phyloP scores from a whole-genome alignment of 495 filamentous ascomycete species.

The Penicillium canariense region DNA sequence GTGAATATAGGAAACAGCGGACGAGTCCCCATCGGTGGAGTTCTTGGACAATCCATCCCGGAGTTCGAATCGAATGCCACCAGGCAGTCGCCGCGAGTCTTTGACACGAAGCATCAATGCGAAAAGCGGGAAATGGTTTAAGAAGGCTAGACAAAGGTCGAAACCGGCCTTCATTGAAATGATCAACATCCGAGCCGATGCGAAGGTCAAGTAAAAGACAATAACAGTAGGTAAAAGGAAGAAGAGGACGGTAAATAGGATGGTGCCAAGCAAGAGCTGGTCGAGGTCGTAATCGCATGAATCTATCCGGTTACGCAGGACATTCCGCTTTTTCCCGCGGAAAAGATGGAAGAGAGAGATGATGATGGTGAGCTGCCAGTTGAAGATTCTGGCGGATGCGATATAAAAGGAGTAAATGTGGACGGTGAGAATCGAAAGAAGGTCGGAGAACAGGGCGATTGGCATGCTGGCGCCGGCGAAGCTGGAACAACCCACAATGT shows the following conservation, averaged over 20 bases:
- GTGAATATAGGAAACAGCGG: slow-evolving; percentile 69
- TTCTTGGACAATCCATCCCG: slow-evolving; percentile 50
- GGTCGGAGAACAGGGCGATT: slow-evolving; percentile 91
- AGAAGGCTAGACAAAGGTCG: slow-evolving; percentile 85
- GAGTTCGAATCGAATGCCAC: slow-evolving; percentile 91
- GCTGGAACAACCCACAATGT: slow-evolving; percentile 89
- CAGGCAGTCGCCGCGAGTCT: slow-evolving; percentile 85
- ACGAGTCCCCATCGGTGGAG: slow-evolving; percentile 11
- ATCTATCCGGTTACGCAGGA: slow-evolving; percentile 94
- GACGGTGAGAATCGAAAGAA: slow-evolving; percentile 85
- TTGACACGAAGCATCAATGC: slow-evolving; percentile 95
- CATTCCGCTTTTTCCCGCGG: slow-evolving; percentile 95
- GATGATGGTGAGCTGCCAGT: slow-evolving; percentile 96
- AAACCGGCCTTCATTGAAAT: slow-evolving; percentile 86
- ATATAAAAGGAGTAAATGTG: slow-evolving; percentile 99
- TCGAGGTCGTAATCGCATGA: slow-evolving; percentile 99
- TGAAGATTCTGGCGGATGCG: slow-evolving; percentile 91
- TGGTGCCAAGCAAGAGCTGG: slow-evolving; percentile 93
- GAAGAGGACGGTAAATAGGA: slow-evolving; percentile 92
- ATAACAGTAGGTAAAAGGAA: slow-evolving; percentile 93
- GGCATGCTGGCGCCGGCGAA: slow-evolving; percentile 97
- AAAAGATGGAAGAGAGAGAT: slow-evolving; percentile 97
- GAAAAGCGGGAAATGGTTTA: slow-evolving; percentile 98
- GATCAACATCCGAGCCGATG: slow-evolving; percentile 88
- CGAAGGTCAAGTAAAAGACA: slow-evolving; percentile 97